These are phyloP conservation scores for Hansfordia pulvinata DNA, from an alignment of 2,329 filamentous ascomycete genomes.

Conservation along the genomic window DNA sequence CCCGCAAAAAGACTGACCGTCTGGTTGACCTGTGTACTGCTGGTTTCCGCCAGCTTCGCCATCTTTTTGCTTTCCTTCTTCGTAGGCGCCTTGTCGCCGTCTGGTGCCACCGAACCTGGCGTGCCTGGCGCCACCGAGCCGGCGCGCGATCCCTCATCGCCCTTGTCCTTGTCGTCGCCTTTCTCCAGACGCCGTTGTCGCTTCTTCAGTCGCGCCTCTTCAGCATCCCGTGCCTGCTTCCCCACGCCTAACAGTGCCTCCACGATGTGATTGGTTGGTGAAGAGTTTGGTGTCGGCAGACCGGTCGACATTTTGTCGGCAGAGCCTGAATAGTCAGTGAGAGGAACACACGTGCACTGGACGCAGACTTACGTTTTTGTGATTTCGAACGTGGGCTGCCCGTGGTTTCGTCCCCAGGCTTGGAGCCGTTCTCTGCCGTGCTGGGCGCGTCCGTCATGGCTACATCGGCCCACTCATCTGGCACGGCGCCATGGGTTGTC, in stretches of 20 bases:
- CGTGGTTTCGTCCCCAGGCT: too few relatives aligned
- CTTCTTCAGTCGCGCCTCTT: conserved; percentile 58
- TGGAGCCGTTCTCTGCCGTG: too few relatives aligned
- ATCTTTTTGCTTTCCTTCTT: conserved; percentile 78
- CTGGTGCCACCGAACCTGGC: conserved; percentile 47
- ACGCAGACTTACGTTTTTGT: conserved; percentile 42
- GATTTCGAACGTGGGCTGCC: conserved; percentile 39
- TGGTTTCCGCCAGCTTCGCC: conserved; percentile 64
- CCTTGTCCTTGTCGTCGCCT: conserved; percentile 34
- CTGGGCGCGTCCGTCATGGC: too few relatives aligned
- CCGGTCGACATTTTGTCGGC: conserved; percentile 23
- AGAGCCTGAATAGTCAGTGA: conserved; percentile 15
- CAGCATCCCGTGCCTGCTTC: conserved; percentile 52
- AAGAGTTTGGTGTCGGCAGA: conserved; percentile 32
- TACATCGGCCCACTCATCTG: conserved; percentile 62
- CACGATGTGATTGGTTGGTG: conserved; percentile 32
- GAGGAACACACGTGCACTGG: conserved; percentile 2
- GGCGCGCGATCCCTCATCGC: conserved; percentile 32
- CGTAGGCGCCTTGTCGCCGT: conserved; percentile 51
- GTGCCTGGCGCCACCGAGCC: conserved; percentile 46
- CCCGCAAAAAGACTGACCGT: conserved; percentile 63
- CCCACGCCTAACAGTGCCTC: conserved; percentile 46
- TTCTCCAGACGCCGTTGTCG: conserved; percentile 45
- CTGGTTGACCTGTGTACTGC: conserved; percentile 69
- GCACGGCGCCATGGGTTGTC: conserved; percentile 68